Evolutionary conservation across 257 asterid species (phyloP).

Genomic region (Coffea canephora): DNA sequence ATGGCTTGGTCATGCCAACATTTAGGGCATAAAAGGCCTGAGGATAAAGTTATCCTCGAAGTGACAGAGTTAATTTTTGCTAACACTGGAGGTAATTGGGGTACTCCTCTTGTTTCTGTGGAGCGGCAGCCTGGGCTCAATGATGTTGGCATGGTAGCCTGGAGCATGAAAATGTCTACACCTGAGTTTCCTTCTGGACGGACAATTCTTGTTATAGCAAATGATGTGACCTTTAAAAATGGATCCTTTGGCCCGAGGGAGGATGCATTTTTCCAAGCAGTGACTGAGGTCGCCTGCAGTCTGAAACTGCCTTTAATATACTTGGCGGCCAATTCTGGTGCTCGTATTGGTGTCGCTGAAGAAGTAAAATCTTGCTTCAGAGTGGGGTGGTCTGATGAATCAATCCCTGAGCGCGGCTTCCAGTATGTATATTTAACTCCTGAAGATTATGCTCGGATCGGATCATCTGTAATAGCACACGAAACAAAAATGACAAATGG

Average conservation of each 20-base stretch:
- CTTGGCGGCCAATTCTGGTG: conserved; percentile 97
- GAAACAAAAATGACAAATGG: conserved; percentile 62
- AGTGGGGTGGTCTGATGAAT: conserved; percentile 97
- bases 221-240: conserved; percentile 86
- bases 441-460: conserved; percentile 70
- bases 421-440: conserved; percentile 85
- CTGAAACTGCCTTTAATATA: conserved; percentile 84
- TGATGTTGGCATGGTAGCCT: conserved; percentile 97
- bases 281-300: conserved; percentile 74
- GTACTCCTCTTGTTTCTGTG: conserved; percentile 69
- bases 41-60: conserved; percentile 45
- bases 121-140: conserved; percentile 74
- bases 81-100: conserved; percentile 75
- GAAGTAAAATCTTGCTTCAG: conserved; percentile 94
- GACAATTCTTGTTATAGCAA: conserved; percentile 70
- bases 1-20: conserved; percentile 55
- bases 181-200: conserved; percentile 96
- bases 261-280: conserved; percentile 93
- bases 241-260: conserved; percentile 97
- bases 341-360: conserved; percentile 98
- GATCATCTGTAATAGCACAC: conserved; percentile 78
- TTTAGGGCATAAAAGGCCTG: conserved; percentile 45
- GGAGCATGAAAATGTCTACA: conserved; percentile 90
- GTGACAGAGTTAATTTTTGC: conserved; percentile 69
- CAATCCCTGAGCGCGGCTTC: conserved; percentile 85